phyloP scores from a whole-genome alignment of 2,329 filamentous ascomycete genomes.

The Talaromyces marneffei region DNA sequence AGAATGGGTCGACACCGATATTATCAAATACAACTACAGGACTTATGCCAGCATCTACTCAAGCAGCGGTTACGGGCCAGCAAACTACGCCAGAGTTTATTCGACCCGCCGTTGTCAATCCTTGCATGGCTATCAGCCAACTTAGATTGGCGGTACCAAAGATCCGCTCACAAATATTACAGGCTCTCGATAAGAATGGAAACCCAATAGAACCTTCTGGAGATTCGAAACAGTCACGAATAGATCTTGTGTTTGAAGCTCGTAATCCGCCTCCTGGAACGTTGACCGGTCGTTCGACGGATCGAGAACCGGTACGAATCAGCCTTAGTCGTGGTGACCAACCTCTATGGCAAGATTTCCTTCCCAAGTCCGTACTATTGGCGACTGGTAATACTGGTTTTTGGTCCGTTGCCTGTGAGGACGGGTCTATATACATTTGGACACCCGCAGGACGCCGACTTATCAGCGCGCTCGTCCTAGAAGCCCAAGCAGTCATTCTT shows the following conservation, averaged over 20 bases:
- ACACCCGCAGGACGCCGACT: conserved; percentile 83
- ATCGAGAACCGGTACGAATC: conserved; percentile 77
- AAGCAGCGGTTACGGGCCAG: conserved; percentile 54
- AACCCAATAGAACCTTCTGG: conserved; percentile 39
- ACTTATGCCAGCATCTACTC: conserved; percentile 65
- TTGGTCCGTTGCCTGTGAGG: conserved; percentile 90
- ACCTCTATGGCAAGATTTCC: conserved; percentile 86
- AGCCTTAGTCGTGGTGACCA: conserved; percentile 74
- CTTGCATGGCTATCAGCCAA: conserved; percentile 73
- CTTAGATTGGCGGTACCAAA: conserved; percentile 82
- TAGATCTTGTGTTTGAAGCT: conserved; percentile 78
- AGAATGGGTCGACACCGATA: conserved; percentile 66
- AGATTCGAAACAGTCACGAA: conserved; percentile 47
- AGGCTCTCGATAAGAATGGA: conserved; percentile 61
- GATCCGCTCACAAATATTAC: conserved; percentile 72
- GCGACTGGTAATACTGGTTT: conserved; percentile 85
- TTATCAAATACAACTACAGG: conserved; percentile 72
- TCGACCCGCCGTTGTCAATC: conserved; percentile 79
- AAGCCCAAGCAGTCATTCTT: conserved; percentile 88
- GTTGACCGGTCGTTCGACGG: conserved; percentile 53
- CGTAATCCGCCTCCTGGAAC: conserved; percentile 66
- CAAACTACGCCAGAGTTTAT: conserved; percentile 74
- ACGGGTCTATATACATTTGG: conserved; percentile 85
- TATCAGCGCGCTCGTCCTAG: conserved; percentile 76
- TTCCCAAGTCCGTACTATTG: conserved; percentile 80